Percentiles rank a stretch among this genome's conserved stretches.
Conservation (phyloP, 805 yeast genomes). For the Saccharomyces jurei region DNA sequence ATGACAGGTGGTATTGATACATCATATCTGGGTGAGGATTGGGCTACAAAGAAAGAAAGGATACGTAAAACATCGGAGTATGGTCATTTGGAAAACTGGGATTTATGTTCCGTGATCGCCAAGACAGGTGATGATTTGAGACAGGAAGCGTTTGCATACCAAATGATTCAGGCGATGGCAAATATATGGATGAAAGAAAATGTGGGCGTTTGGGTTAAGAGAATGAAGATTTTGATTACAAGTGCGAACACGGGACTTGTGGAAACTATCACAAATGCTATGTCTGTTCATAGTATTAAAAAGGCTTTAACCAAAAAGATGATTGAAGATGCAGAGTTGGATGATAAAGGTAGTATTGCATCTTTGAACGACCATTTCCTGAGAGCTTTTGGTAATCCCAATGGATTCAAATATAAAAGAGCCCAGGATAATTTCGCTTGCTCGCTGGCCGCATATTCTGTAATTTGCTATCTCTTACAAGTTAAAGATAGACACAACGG, state of each 20-base stretch:
- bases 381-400: conserved; percentile 62
- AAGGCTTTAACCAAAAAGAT: conserved; percentile 79
- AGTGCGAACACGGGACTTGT: conserved; percentile 87
- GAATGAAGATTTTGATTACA: conserved; percentile 87
- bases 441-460: conserved; percentile 86
- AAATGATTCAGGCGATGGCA: conserved; percentile 78
- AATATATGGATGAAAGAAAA: conserved; percentile 68
- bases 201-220: conserved; percentile 81
- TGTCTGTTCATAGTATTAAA: conserved; percentile 89
- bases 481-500: conserved; percentile 97
- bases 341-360: conserved; percentile 59
- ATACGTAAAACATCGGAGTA: conserved; percentile 69
- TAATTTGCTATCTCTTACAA: conserved; percentile 81
- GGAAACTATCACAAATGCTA: conserved; percentile 91
- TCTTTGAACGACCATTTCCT: conserved; percentile 72
- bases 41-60: conserved; percentile 75
- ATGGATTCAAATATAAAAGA: conserved; percentile 45
- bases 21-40: conserved; percentile 81
- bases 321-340: conserved; percentile 50
- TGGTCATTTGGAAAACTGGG: conserved; percentile 91
- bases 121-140: conserved; percentile 93
- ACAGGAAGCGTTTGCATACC: conserved; percentile 97
- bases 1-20: conserved; percentile 66
- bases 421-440: conserved; percentile 83
- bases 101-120: conserved; percentile 87